Conservation (phyloP, 371 early-diverging fungal species). For the Syncephalastrum monosporum region DNA sequence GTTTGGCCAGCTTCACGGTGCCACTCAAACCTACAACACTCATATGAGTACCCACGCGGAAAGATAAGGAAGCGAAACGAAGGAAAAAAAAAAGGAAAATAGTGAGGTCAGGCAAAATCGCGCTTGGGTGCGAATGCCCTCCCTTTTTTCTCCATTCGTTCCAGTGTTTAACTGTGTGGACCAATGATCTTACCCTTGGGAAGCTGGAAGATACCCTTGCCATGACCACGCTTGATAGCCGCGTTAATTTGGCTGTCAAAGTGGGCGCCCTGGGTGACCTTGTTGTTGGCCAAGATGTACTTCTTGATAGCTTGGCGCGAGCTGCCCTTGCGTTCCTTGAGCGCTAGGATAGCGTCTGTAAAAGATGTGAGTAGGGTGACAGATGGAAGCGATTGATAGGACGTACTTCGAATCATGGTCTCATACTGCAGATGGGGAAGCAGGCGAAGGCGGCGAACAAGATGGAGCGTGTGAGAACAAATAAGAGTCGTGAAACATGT, state of each 20-base stretch:
- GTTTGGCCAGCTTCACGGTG: conserved; percentile 71
- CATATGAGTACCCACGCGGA: background rate
- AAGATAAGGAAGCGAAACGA: conserved; percentile 7
- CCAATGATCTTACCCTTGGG: conserved; percentile 59
- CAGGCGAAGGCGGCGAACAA: background rate
- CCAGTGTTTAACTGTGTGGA: background rate
- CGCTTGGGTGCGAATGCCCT: conserved; percentile 1
- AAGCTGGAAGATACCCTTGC: conserved; percentile 62
- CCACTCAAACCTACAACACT: conserved; percentile 52
- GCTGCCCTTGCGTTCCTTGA: conserved; percentile 80
- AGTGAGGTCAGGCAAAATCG: background rate
- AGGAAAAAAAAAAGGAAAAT: background rate
- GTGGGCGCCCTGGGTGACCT: conserved; percentile 46
- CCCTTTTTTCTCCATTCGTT: background rate
- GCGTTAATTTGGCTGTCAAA: conserved; percentile 66
- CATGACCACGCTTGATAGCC: conserved; percentile 77
- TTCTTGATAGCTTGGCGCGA: conserved; percentile 82
- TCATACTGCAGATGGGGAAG: conserved; percentile 36
- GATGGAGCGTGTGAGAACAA: background rate
- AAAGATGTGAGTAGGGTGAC: conserved; percentile 1
- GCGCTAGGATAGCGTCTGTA: conserved; percentile 57
- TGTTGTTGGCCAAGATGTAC: conserved; percentile 79
- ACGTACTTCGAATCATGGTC: conserved; percentile 47
- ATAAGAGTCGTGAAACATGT: background rate
- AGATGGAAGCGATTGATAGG: background rate